Evolutionary conservation across 2,329 filamentous ascomycete genomes (phyloP).

Genomic region (Ophiosphaerella herpotricha): DNA sequence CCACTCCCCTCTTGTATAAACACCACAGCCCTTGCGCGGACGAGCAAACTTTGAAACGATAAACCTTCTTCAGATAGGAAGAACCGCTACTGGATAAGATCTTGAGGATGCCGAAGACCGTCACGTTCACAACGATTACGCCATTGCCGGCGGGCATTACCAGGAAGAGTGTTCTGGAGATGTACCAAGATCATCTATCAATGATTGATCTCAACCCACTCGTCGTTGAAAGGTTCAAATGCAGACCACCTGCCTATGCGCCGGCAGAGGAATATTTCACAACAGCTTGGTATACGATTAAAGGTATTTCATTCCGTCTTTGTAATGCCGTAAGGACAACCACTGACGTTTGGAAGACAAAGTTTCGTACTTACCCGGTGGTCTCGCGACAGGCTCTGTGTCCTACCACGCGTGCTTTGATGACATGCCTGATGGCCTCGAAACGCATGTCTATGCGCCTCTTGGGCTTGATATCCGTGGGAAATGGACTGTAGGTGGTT

Average conservation of each 20-base stretch:
- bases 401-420: conserved; percentile 82
- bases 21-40: conserved; percentile 6
- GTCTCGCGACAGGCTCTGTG: conserved; percentile 67
- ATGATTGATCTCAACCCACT: conserved; percentile 91
- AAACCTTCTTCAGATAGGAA: background rate
- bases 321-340: background rate
- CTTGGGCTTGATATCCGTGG: conserved; percentile 78
- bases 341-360: conserved; percentile 57
- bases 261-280: conserved; percentile 72
- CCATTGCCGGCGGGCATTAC: conserved; percentile 72
- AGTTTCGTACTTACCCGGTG: conserved; percentile 74
- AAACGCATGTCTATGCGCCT: conserved; percentile 84
- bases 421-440: conserved; percentile 71
- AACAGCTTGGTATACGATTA: conserved; percentile 67
- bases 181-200: conserved; percentile 75
- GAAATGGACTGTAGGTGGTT: conserved; percentile 77
- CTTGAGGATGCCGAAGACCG: conserved; percentile 67
- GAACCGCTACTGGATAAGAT: background rate
- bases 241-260: conserved; percentile 69
- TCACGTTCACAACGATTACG: conserved; percentile 76
- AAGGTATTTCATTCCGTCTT: conserved; percentile 29
- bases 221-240: conserved; percentile 71
- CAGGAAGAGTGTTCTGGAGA: conserved; percentile 71
- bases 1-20: conserved; percentile 8
- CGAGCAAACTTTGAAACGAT: conserved; percentile 11